Conservation (phyloP, 352 stramenopile genomes). For the Phytophthora nicotianae region DNA sequence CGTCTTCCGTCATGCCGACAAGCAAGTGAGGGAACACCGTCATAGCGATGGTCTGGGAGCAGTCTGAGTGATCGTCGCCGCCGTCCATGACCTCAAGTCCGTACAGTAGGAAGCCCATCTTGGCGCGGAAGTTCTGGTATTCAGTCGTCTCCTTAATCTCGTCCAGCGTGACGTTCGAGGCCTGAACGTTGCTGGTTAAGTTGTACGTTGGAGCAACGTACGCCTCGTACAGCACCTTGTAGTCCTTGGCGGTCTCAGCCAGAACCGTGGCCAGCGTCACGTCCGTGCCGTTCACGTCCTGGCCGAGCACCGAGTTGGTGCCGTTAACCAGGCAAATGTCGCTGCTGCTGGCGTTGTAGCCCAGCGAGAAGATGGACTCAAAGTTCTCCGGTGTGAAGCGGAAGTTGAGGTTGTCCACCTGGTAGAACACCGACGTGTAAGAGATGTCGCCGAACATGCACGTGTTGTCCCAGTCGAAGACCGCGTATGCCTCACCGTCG, state of each 20-base stretch:
- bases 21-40: conserved; percentile 63
- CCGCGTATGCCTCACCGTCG: conserved; percentile 49
- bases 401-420: conserved; percentile 63
- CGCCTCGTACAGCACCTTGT: conserved; percentile 55
- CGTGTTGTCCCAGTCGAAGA: conserved; percentile 75
- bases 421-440: conserved; percentile 67
- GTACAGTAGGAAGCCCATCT: conserved; percentile 54
- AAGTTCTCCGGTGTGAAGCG: conserved; percentile 51
- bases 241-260: conserved; percentile 41
- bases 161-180: conserved; percentile 27
- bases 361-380: conserved; percentile 48
- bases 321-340: conserved; percentile 54
- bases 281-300: conserved; percentile 45
- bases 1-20: conserved; percentile 54
- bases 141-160: conserved; percentile 46
- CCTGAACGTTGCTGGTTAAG: conserved; percentile 31
- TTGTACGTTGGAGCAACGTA: conserved; percentile 60
- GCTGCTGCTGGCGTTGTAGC: conserved; percentile 53
- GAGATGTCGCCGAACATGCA: conserved; percentile 73
- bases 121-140: conserved; percentile 68
- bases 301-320: conserved; percentile 49
- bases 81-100: conserved; percentile 55
- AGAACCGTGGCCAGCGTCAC: conserved; percentile 48
- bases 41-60: conserved; percentile 52
- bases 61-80: conserved; percentile 43